Conservation (phyloP, 31 red algal species). For the Endocladia muricata region DNA sequence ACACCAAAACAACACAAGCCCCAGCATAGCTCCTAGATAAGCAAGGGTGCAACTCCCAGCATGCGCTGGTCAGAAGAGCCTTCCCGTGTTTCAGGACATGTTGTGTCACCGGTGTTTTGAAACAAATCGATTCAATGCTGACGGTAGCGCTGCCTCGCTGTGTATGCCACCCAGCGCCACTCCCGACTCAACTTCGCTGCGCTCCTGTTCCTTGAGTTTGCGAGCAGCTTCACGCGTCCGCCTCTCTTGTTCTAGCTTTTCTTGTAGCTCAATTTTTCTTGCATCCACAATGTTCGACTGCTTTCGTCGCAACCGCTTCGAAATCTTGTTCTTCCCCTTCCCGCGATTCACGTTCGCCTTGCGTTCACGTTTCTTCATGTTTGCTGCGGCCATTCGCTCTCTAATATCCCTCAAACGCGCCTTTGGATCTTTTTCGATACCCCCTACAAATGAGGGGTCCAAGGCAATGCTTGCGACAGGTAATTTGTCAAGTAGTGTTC, state of each 20-base stretch:
- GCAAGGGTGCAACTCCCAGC: too few species aligned
- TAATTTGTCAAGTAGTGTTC: conserved; percentile 80
- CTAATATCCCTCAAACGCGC: conserved; percentile 46
- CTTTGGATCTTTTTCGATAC: conserved; percentile 63
- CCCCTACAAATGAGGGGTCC: conserved; percentile 58
- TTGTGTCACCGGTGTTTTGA: too few species aligned
- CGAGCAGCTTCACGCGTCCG: conserved; percentile 16
- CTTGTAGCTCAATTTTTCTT: conserved; percentile 5
- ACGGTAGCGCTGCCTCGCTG: neutral
- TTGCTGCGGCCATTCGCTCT: conserved; percentile 16
- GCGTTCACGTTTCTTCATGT: conserved; percentile 22
- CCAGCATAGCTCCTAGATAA: too few species aligned
- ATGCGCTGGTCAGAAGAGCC: too few species aligned
- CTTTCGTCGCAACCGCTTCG: conserved; percentile 51
- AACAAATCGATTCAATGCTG: conserved; percentile 40
- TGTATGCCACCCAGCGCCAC: conserved; percentile 8
- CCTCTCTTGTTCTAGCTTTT: conserved; percentile 22
- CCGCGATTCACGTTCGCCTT: conserved; percentile 23
- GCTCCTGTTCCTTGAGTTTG: conserved; percentile 1
- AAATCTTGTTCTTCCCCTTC: conserved; percentile 78
- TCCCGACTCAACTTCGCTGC: neutral
- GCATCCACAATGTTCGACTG: conserved; percentile 75
- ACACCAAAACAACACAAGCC: too few species aligned
- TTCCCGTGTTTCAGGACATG: too few species aligned
- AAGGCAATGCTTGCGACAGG: conserved; percentile 71